Conservation (phyloP, 805 yeast species). For the Diddensiella caesifluorescens region DNA sequence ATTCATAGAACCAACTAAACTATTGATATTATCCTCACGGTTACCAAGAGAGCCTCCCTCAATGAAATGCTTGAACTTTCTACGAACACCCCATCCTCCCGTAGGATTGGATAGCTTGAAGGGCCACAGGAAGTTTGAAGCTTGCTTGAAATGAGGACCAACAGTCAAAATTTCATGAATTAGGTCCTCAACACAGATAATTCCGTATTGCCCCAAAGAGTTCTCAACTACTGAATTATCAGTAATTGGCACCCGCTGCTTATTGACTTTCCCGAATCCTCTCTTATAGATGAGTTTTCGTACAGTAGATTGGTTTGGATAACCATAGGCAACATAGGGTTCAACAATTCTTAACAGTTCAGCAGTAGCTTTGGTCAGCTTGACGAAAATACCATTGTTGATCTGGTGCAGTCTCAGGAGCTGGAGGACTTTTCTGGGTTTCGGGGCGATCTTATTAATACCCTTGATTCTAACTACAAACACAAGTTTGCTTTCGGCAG, state of each 20-base stretch:
- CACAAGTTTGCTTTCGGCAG: conserved; percentile 90
- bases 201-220: conserved; percentile 67
- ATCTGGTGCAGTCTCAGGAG: conserved; percentile 72
- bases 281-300: conserved; percentile 76
- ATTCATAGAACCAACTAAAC: conserved; percentile 67
- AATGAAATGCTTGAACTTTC: conserved; percentile 80
- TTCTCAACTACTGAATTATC: conserved; percentile 71
- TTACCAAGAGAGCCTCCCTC: conserved; percentile 84
- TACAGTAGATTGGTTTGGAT: conserved; percentile 68
- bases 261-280: conserved; percentile 77
- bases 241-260: conserved; percentile 66
- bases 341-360: conserved; percentile 74
- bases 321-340: conserved; percentile 79
- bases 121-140: conserved; percentile 81
- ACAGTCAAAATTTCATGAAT: conserved; percentile 79
- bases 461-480: conserved; percentile 99
- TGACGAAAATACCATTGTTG: conserved; percentile 74
- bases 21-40: conserved; percentile 75
- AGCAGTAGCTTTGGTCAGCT: conserved; percentile 72
- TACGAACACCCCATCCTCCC: conserved; percentile 76
- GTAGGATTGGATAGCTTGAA: conserved; percentile 76
- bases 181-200: conserved; percentile 68
- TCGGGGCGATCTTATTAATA: conserved; percentile 86
- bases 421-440: conserved; percentile 78
- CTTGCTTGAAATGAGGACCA: conserved; percentile 83